phyloP scores from a whole-genome alignment of 495 filamentous ascomycete species.

The Massariosphaeria phaeospora region DNA sequence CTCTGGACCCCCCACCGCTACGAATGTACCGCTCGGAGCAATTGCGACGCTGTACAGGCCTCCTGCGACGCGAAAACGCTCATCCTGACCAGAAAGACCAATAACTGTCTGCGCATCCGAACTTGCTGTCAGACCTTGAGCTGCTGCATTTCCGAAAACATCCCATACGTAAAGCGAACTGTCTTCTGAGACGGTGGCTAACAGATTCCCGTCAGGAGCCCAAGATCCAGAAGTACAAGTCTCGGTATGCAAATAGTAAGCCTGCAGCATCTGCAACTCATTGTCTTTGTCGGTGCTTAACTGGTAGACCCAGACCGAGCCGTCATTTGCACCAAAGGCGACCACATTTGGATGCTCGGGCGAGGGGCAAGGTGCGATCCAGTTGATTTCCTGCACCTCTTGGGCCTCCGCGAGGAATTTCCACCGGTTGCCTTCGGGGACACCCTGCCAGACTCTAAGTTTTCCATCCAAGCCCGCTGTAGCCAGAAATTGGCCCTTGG shows the following conservation, averaged over 20 bases:
- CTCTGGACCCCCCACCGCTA: conserved; percentile 80
- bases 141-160: conserved; percentile 77
- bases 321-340: conserved; percentile 87
- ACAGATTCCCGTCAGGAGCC: conserved; percentile 79
- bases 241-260: conserved; percentile 83
- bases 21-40: conserved; percentile 68
- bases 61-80: conserved; percentile 86
- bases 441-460: conserved; percentile 38
- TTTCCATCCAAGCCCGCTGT: conserved; percentile 82
- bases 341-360: conserved; percentile 68
- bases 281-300: conserved; percentile 57
- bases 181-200: conserved; percentile 88
- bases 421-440: conserved; percentile 47
- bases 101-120: conserved; percentile 67
- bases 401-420: conserved; percentile 63
- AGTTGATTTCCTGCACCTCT: conserved; percentile 95
- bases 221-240: conserved; percentile 87
- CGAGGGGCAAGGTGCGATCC: conserved; percentile 72
- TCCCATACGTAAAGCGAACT: conserved; percentile 88
- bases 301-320: conserved; percentile 89
- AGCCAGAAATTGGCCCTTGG: conserved; percentile 75
- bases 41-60: conserved; percentile 83
- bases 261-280: conserved; percentile 74
- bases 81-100: conserved; percentile 72
- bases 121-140: conserved; percentile 62